phyloP scores from a whole-genome alignment of 257 asterid species.

The Scutellaria barbata region DNA sequence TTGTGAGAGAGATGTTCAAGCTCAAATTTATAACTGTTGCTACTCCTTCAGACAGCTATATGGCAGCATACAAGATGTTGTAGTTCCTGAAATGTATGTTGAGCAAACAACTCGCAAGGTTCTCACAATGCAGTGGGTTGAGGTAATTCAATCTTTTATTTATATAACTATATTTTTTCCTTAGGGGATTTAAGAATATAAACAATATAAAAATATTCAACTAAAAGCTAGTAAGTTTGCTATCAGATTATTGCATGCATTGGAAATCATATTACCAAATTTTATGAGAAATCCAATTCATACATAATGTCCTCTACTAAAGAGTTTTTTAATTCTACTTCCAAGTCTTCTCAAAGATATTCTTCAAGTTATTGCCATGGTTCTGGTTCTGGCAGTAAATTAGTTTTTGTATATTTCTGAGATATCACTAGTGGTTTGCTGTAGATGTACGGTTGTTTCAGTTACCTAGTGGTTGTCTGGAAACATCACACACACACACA shows the following conservation, averaged over 20 bases:
- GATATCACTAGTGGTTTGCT: conserved; percentile 12
- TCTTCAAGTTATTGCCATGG: conserved; percentile 14
- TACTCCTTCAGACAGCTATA: conserved; percentile 71
- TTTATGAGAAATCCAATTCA: conserved; percentile 5
- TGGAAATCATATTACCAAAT: conserved; percentile 10
- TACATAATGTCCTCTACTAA: background rate
- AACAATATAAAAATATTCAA: background rate
- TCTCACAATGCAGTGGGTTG: conserved; percentile 93
- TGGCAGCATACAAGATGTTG: conserved; percentile 80
- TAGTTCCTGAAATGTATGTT: conserved; percentile 82
- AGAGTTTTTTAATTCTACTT: conserved; percentile 13
- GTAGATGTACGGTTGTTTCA: conserved; percentile 17
- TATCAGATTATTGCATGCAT: conserved; percentile 26
- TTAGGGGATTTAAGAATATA: conserved; percentile 4
- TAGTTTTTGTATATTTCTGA: background rate
- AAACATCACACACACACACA: too few species aligned
- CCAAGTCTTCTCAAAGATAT: conserved; percentile 4
- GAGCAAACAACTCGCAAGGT: conserved; percentile 83
- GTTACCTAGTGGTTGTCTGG: conserved; percentile 18
- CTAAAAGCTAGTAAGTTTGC: conserved; percentile 19
- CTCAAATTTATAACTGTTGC: conserved; percentile 34
- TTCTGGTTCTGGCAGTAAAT: conserved; percentile 2
- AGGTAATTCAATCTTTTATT: conserved; percentile 56
- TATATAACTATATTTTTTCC: conserved; percentile 14
- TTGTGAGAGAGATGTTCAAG: conserved; percentile 17